These are phyloP conservation scores for Atkinsonella hypoxylon DNA, from an alignment of 2,329 filamentous ascomycete genomes.

Conservation along the genomic window DNA sequence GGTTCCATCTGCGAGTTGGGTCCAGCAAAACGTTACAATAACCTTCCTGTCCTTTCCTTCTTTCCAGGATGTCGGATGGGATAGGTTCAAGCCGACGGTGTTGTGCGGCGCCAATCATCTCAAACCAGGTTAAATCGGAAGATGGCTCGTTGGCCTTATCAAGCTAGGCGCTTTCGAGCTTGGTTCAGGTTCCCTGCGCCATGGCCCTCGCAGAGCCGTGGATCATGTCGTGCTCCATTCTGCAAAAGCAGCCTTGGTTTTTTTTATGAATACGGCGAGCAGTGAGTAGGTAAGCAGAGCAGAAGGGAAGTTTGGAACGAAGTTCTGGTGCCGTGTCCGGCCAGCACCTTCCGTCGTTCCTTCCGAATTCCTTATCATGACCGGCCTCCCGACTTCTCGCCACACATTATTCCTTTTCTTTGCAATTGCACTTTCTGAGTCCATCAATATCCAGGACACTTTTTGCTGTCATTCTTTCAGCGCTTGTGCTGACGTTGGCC, in stretches of 20 bases:
- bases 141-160: neutral
- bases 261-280: neutral
- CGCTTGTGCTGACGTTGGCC: no score
- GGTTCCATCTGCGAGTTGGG: neutral
- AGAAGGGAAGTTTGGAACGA: neutral
- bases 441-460: no score
- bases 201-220: neutral
- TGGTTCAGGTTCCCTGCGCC: neutral
- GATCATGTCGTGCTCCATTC: no score
- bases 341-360: neutral
- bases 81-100: neutral
- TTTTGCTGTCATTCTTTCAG: no score
- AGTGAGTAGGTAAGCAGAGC: neutral
- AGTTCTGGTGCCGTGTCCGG: neutral
- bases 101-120: neutral
- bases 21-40: neutral
- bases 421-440: no score
- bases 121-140: no score
- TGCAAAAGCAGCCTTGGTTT: neutral
- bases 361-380: conserved; percentile 5
- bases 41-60: neutral
- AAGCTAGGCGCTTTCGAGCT: neutral
- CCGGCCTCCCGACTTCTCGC: conserved; percentile 2
- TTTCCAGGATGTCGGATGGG: no score
- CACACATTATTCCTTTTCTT: neutral